Conservation (phyloP, 805 yeast genomes). For the baker's yeast (Saccharomyces cerevisiae) region DNA sequence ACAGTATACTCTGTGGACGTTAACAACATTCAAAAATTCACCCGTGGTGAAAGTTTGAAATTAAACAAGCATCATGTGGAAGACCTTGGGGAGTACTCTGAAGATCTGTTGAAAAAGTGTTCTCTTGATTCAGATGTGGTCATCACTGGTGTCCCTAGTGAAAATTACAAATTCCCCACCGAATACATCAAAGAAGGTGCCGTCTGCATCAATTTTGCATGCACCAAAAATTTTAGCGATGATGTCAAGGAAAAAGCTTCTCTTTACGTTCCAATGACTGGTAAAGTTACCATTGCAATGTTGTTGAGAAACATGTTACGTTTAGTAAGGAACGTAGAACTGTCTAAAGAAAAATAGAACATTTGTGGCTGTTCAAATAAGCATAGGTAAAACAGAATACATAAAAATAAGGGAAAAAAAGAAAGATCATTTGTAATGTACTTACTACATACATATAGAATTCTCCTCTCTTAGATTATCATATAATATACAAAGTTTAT, state of each 20-base stretch:
- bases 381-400: neutral
- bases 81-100: slow-evolving; percentile 40
- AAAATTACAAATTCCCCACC: slow-evolving; percentile 76
- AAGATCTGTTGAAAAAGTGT: slow-evolving; percentile 44
- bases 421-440: neutral
- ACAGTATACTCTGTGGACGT: slow-evolving; percentile 88
- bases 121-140: slow-evolving; percentile 79
- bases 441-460: neutral
- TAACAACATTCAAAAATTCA: slow-evolving; percentile 79
- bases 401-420: neutral
- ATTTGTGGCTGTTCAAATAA: neutral
- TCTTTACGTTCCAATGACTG: slow-evolving; percentile 88
- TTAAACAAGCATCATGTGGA: slow-evolving; percentile 76
- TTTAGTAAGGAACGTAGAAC: slow-evolving; percentile 56
- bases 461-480: neutral
- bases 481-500: neutral
- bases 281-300: slow-evolving; percentile 95
- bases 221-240: slow-evolving; percentile 79
- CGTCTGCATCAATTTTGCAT: slow-evolving; percentile 80
- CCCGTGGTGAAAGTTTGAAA: slow-evolving; percentile 86
- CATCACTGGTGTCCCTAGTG: slow-evolving; percentile 91
- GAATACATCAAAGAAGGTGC: slow-evolving; percentile 79
- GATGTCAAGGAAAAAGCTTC: slow-evolving; percentile 81
- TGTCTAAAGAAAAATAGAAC: slow-evolving; percentile 2
- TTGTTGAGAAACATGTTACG: slow-evolving; percentile 80